These are phyloP conservation scores for Hygrophorus russula DNA, from an alignment of 768 basidiomycete genomes.

Conservation along the genomic window DNA sequence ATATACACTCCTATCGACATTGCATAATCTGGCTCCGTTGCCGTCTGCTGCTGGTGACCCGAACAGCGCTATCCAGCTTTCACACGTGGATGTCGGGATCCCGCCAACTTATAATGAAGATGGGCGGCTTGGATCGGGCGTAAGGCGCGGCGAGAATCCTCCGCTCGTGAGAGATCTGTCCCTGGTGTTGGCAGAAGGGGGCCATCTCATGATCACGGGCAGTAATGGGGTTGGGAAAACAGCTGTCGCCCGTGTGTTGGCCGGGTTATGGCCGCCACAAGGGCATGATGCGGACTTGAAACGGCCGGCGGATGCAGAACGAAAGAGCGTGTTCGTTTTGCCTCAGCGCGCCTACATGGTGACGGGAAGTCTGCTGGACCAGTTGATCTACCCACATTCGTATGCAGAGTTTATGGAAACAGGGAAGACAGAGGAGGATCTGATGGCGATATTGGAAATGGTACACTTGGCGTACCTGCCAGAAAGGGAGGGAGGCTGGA, in stretches of 20 bases:
- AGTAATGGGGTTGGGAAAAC: conserved; percentile 92
- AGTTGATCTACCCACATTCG: conserved; percentile 88
- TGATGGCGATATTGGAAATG: conserved; percentile 67
- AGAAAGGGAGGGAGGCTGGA: conserved; percentile 81
- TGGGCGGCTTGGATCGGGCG: conserved; percentile 8
- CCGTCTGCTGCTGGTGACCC: conserved; percentile 23
- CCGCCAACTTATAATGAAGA: conserved; percentile 21
- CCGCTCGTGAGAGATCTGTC: conserved; percentile 65
- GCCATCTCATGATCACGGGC: conserved; percentile 91
- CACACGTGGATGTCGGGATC: conserved; percentile 61
- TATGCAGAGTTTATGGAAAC: conserved; percentile 58
- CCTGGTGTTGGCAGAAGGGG: conserved; percentile 51
- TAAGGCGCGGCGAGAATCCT: conserved; percentile 12
- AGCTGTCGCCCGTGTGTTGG: conserved; percentile 77
- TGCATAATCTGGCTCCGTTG: conserved; percentile 60
- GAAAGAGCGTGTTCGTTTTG: conserved; percentile 65
- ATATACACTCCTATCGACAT: conserved; percentile 76
- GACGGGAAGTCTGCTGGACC: conserved; percentile 77
- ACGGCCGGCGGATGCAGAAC: conserved; percentile 26
- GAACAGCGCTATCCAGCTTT: conserved; percentile 45
- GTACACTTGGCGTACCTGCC: conserved; percentile 83
- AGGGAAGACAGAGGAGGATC: conserved; percentile 53
- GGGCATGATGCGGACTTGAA: conserved; percentile 21
- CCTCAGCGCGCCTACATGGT: conserved; percentile 94
- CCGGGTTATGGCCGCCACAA: conserved; percentile 75